These are phyloP conservation scores for Penicillium fimorum DNA, from an alignment of 495 filamentous ascomycete genomes.

Conservation along the genomic window DNA sequence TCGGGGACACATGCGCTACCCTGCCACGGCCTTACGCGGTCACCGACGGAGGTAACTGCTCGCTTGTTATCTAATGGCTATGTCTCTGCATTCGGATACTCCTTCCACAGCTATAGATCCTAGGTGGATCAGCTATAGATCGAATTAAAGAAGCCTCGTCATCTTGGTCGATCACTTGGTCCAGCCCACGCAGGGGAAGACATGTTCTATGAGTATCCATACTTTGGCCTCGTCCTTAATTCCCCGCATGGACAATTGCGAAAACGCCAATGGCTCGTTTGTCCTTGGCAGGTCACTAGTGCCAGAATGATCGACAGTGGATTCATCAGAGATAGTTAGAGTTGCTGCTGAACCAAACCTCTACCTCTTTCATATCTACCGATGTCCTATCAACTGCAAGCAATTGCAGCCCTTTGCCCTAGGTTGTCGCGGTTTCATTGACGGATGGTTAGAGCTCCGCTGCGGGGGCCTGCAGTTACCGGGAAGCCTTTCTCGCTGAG, in stretches of 20 bases:
- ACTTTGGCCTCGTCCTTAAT: constrained; percentile 1
- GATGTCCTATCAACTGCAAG: not conserved
- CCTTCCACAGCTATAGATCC: not conserved
- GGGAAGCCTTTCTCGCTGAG: not conserved
- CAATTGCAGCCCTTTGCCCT: not conserved
- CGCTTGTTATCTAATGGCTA: too few relatives aligned
- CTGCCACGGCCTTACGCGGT: not conserved
- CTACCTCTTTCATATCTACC: not conserved
- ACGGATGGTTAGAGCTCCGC: constrained; percentile 8
- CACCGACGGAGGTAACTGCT: not conserved
- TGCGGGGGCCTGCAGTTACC: constrained; percentile 9
- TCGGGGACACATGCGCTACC: constrained; percentile 4
- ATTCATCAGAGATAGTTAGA: constrained; percentile 2
- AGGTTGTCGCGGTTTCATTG: not conserved
- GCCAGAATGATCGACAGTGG: constrained; percentile 1
- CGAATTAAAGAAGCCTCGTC: constrained; percentile 11
- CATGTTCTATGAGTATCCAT: constrained; percentile 3
- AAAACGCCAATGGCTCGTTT: not conserved
- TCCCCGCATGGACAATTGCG: constrained; percentile 9
- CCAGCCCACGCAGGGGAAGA: not conserved
- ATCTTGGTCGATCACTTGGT: constrained; percentile 12
- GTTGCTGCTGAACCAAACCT: not conserved
- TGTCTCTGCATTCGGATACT: not conserved
- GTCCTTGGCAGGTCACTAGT: constrained; percentile 2
- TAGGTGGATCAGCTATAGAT: not conserved